A percentile compares a stretch with the other conserved stretches of the same genome.
phyloP scores from a whole-genome alignment of 1,284 basidiomycete species.

The Cryptococcus hybrid region DNA sequence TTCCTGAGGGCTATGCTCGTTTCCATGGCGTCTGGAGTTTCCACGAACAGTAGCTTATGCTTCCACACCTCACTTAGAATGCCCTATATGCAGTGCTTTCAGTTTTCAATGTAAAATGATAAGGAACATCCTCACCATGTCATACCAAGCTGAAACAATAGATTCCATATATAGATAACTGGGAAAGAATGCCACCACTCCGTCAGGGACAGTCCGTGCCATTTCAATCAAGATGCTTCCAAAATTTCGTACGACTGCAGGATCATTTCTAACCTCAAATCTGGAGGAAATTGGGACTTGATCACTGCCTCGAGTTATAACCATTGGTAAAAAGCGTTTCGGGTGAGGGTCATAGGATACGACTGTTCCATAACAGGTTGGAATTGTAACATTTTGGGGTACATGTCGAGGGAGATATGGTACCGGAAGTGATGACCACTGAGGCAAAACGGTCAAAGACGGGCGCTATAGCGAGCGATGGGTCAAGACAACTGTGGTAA shows the following conservation, averaged over 20 bases:
- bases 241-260: conserved; percentile 97
- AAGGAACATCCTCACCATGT: conserved; percentile 73
- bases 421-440: conserved; percentile 98
- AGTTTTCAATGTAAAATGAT: neutral
- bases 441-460: conserved; percentile 98
- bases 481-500: conserved; percentile 79
- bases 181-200: conserved; percentile 99
- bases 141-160: conserved; percentile 99
- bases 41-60: conserved; percentile 98
- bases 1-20: conserved; percentile 98
- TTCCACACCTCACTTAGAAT: conserved; percentile 99
- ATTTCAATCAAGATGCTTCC: conserved; percentile 98
- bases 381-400: conserved; percentile 99
- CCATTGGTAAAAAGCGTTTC: conserved; percentile 98
- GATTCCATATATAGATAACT: conserved; percentile 99
- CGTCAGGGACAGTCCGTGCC: conserved; percentile 96
- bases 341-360: conserved; percentile 96
- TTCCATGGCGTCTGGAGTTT: conserved; percentile 98
- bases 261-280: conserved; percentile 99
- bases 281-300: conserved; percentile 99
- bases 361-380: conserved; percentile 96
- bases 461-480: conserved; percentile 94
- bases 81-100: conserved; percentile 58
- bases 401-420: conserved; percentile 97
- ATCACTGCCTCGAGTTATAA: conserved; percentile 96